These are phyloP conservation scores for Lactarius deliciosus DNA, from an alignment of 768 basidiomycete species.

Conservation along the genomic window DNA sequence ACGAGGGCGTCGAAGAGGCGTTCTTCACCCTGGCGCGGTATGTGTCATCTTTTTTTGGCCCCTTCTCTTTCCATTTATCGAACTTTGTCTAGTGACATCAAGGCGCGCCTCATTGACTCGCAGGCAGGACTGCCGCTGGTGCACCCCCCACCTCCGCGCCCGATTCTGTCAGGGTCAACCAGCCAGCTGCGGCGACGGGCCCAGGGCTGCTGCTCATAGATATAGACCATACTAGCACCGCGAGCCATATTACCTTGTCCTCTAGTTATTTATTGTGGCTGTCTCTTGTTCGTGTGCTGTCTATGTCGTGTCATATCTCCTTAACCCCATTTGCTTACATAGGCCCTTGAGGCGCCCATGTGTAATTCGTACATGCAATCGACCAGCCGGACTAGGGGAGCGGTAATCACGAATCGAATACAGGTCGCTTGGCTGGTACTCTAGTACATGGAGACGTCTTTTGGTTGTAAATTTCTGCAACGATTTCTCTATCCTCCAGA, in stretches of 20 bases:
- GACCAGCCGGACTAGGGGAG: constrained; percentile 30
- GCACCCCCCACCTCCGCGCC: constrained; percentile 40
- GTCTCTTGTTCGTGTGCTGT: constrained; percentile 13
- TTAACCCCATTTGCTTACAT: constrained; percentile 12
- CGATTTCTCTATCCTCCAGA: neutral
- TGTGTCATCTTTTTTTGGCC: constrained; percentile 33
- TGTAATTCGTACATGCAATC: constrained; percentile 34
- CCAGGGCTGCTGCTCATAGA: constrained; percentile 48
- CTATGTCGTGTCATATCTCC: constrained; percentile 12
- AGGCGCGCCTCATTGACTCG: constrained; percentile 94
- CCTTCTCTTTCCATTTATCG: neutral
- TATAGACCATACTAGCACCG: neutral
- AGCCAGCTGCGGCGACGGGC: constrained; percentile 46
- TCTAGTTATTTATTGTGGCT: constrained; percentile 19
- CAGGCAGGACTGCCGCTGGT: constrained; percentile 65
- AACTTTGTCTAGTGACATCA: constrained; percentile 74
- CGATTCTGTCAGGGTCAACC: constrained; percentile 66
- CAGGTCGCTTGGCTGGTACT: no score
- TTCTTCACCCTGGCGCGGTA: constrained; percentile 97
- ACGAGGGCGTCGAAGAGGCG: constrained; percentile 97
- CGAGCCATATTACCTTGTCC: neutral
- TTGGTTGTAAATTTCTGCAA: neutral
- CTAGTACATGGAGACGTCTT: neutral
- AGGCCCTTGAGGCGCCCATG: constrained; percentile 33
- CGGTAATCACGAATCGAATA: neutral